These are phyloP conservation scores for Begonia peltatifolia DNA, from an alignment of 306 rosid genomes.

Conservation along the genomic window DNA sequence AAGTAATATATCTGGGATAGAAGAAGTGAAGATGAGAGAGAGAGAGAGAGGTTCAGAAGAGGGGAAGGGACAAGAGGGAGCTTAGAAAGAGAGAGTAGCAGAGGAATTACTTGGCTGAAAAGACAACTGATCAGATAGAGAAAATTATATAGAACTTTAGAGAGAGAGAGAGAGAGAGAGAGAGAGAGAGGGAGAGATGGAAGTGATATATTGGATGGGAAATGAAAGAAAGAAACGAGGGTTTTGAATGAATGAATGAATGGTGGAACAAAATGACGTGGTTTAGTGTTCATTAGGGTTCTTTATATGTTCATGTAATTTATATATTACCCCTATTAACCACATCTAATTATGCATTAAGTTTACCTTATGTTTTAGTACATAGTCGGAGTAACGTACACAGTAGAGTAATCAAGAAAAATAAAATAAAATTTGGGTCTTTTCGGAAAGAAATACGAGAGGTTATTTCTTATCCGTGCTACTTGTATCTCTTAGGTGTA, in stretches of 20 bases:
- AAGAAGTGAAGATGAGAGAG: slow-evolving; percentile 4
- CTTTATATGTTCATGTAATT: slow-evolving; percentile 23
- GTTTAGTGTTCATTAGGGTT: slow-evolving; percentile 23
- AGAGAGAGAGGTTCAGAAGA: slow-evolving; percentile 33
- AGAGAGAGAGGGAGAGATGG: not conserved
- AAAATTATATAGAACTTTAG: slow-evolving; percentile 4
- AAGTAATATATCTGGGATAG: slow-evolving; percentile 50
- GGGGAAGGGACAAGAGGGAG: slow-evolving; percentile 91
- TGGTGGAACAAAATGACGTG: slow-evolving; percentile 5
- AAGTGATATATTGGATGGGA: slow-evolving; percentile 23
- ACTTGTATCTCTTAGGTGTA: too few relatives aligned
- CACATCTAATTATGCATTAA: too few relatives aligned
- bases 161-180: slow-evolving; percentile 2
- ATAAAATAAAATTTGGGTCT: too few relatives aligned
- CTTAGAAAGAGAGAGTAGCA: slow-evolving; percentile 50
- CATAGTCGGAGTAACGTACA: too few relatives aligned
- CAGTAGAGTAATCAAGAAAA: too few relatives aligned
- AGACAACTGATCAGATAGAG: slow-evolving; percentile 19
- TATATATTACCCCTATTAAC: too few relatives aligned
- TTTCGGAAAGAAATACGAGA: too few relatives aligned
- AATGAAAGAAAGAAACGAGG: slow-evolving; percentile 13
- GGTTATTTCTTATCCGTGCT: too few relatives aligned
- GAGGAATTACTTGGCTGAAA: slow-evolving; percentile 38
- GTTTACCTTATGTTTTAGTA: too few relatives aligned
- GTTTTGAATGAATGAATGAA: slow-evolving; percentile 64